Evolutionary conservation across 495 filamentous ascomycete species (phyloP).

Genomic region (Daldinia vernicosa): DNA sequence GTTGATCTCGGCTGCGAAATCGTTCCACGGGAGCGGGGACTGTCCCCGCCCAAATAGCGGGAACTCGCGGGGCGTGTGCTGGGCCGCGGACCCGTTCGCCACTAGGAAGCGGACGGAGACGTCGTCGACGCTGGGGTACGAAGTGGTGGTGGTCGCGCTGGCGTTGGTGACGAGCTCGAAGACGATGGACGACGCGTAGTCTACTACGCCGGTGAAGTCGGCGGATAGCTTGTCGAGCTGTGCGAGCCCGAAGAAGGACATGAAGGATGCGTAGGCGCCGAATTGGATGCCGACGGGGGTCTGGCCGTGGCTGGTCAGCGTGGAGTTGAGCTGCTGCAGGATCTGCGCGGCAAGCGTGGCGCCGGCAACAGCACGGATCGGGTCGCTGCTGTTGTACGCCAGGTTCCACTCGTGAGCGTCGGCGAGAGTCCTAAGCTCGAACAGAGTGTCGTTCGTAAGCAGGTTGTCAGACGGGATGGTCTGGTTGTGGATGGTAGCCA

Average conservation of each 20-base stretch:
- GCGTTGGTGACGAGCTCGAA: conserved; percentile 79
- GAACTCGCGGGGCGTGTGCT: conserved; percentile 53
- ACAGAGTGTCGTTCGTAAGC: conserved; percentile 60
- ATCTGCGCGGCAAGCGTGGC: conserved; percentile 72
- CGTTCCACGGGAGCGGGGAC: conserved; percentile 64
- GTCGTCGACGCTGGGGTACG: conserved; percentile 63
- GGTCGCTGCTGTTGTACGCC: conserved; percentile 59
- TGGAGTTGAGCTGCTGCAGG: conserved; percentile 67
- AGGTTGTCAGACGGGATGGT: conserved; percentile 61
- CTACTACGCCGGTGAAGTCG: conserved; percentile 75
- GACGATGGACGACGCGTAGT: conserved; percentile 72
- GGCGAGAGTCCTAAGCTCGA: conserved; percentile 69
- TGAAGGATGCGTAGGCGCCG: conserved; percentile 74
- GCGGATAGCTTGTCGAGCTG: conserved; percentile 61
- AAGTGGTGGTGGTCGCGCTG: conserved; percentile 24
- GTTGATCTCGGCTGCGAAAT: conserved; percentile 68
- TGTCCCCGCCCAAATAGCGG: conserved; percentile 72
- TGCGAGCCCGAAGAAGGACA: conserved; percentile 78
- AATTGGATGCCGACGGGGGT: conserved; percentile 61
- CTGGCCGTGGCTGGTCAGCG: conserved; percentile 61
- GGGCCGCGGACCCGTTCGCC: conserved; percentile 74
- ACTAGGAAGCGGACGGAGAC: conserved; percentile 80
- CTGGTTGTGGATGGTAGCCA: conserved; percentile 74
- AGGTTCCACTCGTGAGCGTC: conserved; percentile 73
- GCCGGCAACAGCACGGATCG: conserved; percentile 61